Evolutionary conservation across 2,329 filamentous ascomycete species (phyloP).

Genomic region (Neonectria sp.): DNA sequence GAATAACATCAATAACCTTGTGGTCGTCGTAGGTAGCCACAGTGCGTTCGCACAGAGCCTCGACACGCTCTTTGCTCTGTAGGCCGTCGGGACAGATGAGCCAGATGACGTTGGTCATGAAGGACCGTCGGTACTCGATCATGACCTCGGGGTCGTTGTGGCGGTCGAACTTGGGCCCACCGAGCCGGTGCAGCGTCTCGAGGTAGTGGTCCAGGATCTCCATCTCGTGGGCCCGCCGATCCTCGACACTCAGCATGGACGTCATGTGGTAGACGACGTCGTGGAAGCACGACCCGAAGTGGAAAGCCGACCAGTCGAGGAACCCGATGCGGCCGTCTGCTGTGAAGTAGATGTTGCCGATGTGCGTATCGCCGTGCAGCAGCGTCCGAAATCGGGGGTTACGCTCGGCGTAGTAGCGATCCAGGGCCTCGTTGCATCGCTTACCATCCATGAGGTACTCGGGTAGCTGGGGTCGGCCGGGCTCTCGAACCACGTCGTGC

Average conservation of each 20-base stretch:
- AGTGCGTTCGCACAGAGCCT: slow-evolving; percentile 51
- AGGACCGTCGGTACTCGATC: slow-evolving; percentile 45
- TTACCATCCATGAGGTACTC: slow-evolving; percentile 55
- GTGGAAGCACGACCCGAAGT: slow-evolving; percentile 60
- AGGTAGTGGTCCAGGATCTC: slow-evolving; percentile 44
- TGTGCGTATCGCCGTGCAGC: slow-evolving; percentile 60
- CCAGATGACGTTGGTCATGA: slow-evolving; percentile 48
- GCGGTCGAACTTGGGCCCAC: slow-evolving; percentile 35
- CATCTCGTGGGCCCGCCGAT: slow-evolving; percentile 58
- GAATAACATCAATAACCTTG: slow-evolving; percentile 52
- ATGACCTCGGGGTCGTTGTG: slow-evolving; percentile 41
- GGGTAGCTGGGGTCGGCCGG: slow-evolving; percentile 52
- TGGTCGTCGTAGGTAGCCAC: slow-evolving; percentile 56
- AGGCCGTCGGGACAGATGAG: slow-evolving; percentile 42
- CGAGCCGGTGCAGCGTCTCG: slow-evolving; percentile 28
- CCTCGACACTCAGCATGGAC: slow-evolving; percentile 55
- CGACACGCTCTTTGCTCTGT: slow-evolving; percentile 55
- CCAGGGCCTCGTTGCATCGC: slow-evolving; percentile 53
- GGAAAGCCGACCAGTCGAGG: slow-evolving; percentile 59
- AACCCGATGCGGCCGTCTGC: slow-evolving; percentile 54
- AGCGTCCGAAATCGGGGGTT: slow-evolving; percentile 58
- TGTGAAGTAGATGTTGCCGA: slow-evolving; percentile 61
- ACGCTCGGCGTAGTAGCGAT: slow-evolving; percentile 54
- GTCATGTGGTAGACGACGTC: slow-evolving; percentile 60
- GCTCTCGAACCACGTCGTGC: slow-evolving; percentile 50